A percentile compares a stretch with the other conserved stretches of the same genome.
phyloP scores from a whole-genome alignment of 2,329 filamentous ascomycete species.

The Sporothrix luriei region DNA sequence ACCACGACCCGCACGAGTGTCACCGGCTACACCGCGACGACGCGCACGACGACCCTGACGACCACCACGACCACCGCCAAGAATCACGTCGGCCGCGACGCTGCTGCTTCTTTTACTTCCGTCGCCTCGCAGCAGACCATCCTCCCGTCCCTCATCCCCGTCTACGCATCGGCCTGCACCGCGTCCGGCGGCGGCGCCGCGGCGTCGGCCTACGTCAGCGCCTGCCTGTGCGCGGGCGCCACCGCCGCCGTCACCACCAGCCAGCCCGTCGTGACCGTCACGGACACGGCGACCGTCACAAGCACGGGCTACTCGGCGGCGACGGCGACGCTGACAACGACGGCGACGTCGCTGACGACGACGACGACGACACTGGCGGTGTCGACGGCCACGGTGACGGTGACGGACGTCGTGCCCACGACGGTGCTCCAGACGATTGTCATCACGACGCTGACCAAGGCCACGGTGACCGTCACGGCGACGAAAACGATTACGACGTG shows the following conservation, averaged over 20 bases:
- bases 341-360: neutral
- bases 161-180: constrained; percentile 21
- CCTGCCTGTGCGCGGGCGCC: constrained; percentile 21
- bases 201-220: constrained; percentile 14
- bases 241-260: neutral
- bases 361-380: neutral
- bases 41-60: neutral
- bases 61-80: neutral
- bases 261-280: constrained; percentile 8
- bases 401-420: neutral
- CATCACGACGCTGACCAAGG: neutral
- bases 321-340: neutral
- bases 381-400: neutral
- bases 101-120: no score
- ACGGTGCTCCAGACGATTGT: neutral
- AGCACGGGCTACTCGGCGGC: constrained; percentile 1
- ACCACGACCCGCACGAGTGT: neutral
- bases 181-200: neutral
- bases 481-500: constrained; percentile 1
- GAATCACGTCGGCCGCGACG: neutral
- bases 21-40: no score
- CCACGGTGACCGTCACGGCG: neutral
- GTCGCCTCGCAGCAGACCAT: constrained; percentile 1
- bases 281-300: neutral
- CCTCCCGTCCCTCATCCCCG: neutral